These are phyloP conservation scores for Hypomontagnella monticulosa DNA, from an alignment of 495 filamentous ascomycete genomes.

Conservation along the genomic window DNA sequence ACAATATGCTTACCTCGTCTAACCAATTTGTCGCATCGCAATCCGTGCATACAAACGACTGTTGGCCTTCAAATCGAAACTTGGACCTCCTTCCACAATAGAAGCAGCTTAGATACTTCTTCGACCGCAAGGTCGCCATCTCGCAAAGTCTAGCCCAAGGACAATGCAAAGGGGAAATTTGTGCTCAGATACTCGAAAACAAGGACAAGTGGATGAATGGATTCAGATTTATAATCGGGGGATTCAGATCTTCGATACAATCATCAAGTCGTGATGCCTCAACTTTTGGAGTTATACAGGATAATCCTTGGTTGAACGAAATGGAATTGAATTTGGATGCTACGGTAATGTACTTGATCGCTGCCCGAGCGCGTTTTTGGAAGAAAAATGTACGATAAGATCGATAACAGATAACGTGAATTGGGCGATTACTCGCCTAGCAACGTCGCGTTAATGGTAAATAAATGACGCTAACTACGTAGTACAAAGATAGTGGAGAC, in stretches of 20 bases:
- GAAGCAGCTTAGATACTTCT: slow-evolving; percentile 70
- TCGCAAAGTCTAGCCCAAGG: slow-evolving; percentile 5
- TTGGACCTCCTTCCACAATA: slow-evolving; percentile 75
- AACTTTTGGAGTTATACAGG: slow-evolving; percentile 18
- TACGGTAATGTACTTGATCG: too few relatives aligned
- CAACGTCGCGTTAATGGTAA: slow-evolving; percentile 17
- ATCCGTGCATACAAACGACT: slow-evolving; percentile 72
- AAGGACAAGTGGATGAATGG: background rate
- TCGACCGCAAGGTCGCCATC: slow-evolving; percentile 51
- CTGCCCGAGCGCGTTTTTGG: slow-evolving; percentile 15
- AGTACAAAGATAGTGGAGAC: slow-evolving; percentile 9
- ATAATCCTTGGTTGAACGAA: slow-evolving; percentile 5
- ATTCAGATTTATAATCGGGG: background rate
- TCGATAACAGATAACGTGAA: slow-evolving; percentile 3
- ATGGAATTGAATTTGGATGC: background rate
- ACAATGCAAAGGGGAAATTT: slow-evolving; percentile 5
- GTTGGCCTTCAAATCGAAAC: slow-evolving; percentile 59
- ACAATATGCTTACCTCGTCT: slow-evolving; percentile 63
- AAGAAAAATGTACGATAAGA: slow-evolving; percentile 21
- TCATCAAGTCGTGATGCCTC: slow-evolving; percentile 3
- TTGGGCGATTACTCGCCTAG: too few relatives aligned
- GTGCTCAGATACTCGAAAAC: background rate
- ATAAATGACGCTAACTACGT: background rate
- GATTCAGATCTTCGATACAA: background rate
- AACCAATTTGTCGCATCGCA: slow-evolving; percentile 87